These are phyloP conservation scores for Tetragonia tetragonoides DNA, from an alignment of 148 eudicot genomes.

Conservation along the genomic window DNA sequence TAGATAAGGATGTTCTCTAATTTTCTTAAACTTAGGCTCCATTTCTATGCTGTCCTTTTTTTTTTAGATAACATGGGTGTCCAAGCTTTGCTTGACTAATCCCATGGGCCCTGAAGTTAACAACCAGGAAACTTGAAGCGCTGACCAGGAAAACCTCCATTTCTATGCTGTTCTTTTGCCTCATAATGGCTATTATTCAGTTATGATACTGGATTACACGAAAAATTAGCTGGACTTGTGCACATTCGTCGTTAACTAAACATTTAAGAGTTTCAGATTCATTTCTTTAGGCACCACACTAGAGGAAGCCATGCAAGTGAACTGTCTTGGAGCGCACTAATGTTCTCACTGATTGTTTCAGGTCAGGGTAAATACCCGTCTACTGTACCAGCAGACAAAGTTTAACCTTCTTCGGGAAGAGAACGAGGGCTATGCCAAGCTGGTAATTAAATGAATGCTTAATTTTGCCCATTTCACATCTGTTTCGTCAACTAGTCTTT, in stretches of 20 bases:
- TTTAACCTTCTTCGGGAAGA: conserved; percentile 98
- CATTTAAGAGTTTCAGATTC: neutral
- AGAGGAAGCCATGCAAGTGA: neutral
- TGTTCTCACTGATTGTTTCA: conserved; percentile 36
- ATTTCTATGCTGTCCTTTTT: too few species aligned
- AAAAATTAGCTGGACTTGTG: neutral
- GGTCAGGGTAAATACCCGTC: conserved; percentile 99
- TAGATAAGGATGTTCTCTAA: too few species aligned
- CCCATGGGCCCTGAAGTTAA: too few species aligned
- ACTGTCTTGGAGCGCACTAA: conserved; percentile 7
- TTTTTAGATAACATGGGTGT: too few species aligned
- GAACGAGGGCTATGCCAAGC: conserved; percentile 98
- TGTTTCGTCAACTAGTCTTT: neutral
- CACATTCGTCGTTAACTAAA: neutral
- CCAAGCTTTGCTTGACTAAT: too few species aligned
- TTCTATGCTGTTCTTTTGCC: neutral
- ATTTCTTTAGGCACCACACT: neutral
- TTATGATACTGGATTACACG: neutral
- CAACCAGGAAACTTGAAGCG: too few species aligned
- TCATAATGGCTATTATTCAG: neutral
- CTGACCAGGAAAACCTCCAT: too few species aligned
- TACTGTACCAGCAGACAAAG: conserved; percentile 96
- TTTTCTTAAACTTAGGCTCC: too few species aligned
- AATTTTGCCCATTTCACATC: neutral
- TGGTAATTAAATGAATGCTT: conserved; percentile 49